Conservation (phyloP, 73 alveolate genomes). For the Blepharisma stoltei region DNA sequence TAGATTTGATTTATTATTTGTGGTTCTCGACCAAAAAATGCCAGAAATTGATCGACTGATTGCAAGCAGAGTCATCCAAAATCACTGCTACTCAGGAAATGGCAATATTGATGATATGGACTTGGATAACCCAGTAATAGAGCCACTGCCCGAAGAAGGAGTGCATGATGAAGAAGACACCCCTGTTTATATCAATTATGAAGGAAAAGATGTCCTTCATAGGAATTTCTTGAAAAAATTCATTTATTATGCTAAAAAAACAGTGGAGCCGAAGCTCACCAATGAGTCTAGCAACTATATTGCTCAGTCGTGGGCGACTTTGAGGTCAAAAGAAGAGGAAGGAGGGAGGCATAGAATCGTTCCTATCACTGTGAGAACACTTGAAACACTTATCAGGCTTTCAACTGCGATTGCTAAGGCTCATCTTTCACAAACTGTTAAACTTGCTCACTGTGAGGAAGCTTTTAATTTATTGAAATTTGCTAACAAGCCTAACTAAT, state of each 20-base stretch:
- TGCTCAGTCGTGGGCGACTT: slow-evolving; percentile 71
- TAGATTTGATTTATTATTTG: slow-evolving; percentile 97
- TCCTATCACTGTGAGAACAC: slow-evolving; percentile 95
- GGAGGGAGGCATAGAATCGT: slow-evolving; percentile 62
- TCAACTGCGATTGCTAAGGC: slow-evolving; percentile 96
- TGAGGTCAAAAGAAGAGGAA: slow-evolving; percentile 77
- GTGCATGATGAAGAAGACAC: slow-evolving; percentile 70
- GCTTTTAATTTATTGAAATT: slow-evolving; percentile 69
- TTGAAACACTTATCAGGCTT: slow-evolving; percentile 91
- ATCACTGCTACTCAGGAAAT: slow-evolving; percentile 76
- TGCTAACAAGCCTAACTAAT: too few species aligned
- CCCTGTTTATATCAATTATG: slow-evolving; percentile 36
- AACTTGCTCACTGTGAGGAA: slow-evolving; percentile 65
- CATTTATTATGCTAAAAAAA: slow-evolving; percentile 84
- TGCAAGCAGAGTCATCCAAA: slow-evolving; percentile 90
- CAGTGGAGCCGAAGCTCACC: slow-evolving; percentile 66
- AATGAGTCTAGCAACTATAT: slow-evolving; percentile 77
- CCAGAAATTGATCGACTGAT: slow-evolving; percentile 84
- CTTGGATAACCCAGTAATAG: slow-evolving; percentile 19
- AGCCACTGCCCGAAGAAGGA: slow-evolving; percentile 37
- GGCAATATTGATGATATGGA: slow-evolving; percentile 38
- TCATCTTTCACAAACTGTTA: slow-evolving; percentile 68
- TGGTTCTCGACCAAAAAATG: slow-evolving; percentile 88
- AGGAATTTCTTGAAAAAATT: slow-evolving; percentile 86
- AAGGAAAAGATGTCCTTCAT: slow-evolving; percentile 59